These are phyloP conservation scores for Pleurotus platypus DNA, from an alignment of 768 basidiomycete species.

Conservation along the genomic window DNA sequence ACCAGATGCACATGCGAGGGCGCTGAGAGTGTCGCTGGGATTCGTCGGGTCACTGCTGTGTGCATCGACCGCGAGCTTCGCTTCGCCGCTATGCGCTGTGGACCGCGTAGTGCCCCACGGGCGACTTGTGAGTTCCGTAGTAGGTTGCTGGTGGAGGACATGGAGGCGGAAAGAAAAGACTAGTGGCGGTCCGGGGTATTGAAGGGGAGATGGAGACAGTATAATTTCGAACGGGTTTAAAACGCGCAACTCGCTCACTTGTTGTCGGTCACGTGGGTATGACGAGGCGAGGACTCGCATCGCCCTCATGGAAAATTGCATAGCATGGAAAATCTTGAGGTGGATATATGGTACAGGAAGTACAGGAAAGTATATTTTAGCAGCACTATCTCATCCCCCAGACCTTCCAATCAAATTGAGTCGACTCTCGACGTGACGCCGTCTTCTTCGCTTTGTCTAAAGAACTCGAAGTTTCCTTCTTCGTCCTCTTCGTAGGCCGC, in stretches of 20 bases:
- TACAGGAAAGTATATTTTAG: not conserved
- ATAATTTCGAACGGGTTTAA: conserved; percentile 1
- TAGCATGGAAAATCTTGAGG: too few relatives aligned
- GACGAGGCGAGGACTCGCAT: too few relatives aligned
- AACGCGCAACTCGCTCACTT: conserved; percentile 1
- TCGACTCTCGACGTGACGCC: not conserved
- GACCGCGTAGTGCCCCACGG: not conserved
- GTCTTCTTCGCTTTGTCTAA: not conserved
- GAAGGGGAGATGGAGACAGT: not conserved
- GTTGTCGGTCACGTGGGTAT: too few relatives aligned
- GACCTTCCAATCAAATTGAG: conserved; percentile 1
- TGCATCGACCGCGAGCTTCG: not conserved
- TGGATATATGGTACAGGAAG: too few relatives aligned
- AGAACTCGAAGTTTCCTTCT: not conserved
- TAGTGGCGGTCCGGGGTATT: not conserved
- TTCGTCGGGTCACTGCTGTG: not conserved
- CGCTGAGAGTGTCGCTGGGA: not conserved
- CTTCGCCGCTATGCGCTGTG: not conserved
- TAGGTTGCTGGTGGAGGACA: not conserved
- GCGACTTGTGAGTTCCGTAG: not conserved
- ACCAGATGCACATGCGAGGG: not conserved
- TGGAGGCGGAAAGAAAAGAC: not conserved
- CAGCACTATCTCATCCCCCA: not conserved
- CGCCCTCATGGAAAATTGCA: too few relatives aligned
- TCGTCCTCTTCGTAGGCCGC: not conserved